These are phyloP conservation scores for Oxytropis ochrocephala DNA, from an alignment of 306 rosid species.

Conservation along the genomic window DNA sequence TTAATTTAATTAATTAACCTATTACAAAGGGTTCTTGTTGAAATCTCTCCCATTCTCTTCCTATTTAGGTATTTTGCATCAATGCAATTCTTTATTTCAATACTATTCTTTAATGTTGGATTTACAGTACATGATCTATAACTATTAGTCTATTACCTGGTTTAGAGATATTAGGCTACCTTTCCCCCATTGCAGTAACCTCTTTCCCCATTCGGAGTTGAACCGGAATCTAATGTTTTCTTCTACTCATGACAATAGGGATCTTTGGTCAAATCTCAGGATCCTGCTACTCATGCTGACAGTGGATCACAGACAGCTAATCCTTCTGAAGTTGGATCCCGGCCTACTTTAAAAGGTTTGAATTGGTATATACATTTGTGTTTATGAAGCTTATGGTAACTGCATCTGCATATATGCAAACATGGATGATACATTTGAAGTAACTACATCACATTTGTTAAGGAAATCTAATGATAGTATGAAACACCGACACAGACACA, in stretches of 20 bases:
- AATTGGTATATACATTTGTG: neutral
- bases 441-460: neutral
- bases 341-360: constrained; percentile 60
- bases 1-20: neutral
- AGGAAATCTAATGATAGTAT: too few relatives aligned
- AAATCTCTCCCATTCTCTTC: neutral
- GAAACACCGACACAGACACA: too few relatives aligned
- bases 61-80: neutral
- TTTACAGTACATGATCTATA: neutral
- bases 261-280: constrained; percentile 45
- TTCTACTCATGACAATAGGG: constrained; percentile 42
- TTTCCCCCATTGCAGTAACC: neutral
- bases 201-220: neutral
- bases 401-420: neutral
- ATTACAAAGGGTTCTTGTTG: neutral
- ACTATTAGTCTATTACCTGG: neutral
- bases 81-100: neutral
- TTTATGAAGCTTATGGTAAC: constrained; percentile 10
- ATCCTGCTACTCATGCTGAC: constrained; percentile 40
- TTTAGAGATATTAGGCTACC: neutral
- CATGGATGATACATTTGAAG: neutral
- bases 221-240: constrained; percentile 11
- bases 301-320: constrained; percentile 51
- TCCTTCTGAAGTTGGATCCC: constrained; percentile 43
- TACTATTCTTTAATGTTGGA: neutral